Evolutionary conservation across 202 grass and related monocot genomes (phyloP).

Genomic region (Hordeum pubiflorum): DNA sequence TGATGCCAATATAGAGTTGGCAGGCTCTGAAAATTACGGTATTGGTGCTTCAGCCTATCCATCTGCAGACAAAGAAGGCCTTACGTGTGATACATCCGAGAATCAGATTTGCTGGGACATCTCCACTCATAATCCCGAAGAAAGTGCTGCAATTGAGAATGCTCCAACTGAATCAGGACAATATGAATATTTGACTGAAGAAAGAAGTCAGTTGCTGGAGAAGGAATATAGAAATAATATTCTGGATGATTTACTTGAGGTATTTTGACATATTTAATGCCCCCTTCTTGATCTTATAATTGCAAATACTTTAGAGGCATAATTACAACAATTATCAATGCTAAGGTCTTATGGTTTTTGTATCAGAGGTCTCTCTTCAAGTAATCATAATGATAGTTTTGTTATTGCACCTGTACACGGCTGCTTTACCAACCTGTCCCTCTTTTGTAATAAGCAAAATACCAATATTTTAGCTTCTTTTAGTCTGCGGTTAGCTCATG

Average conservation of each 20-base stretch:
- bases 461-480: background rate
- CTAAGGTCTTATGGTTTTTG: background rate
- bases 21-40: constrained; percentile 49
- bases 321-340: constrained; percentile 6
- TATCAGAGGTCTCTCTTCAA: background rate
- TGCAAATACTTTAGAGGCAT: background rate
- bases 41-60: constrained; percentile 29
- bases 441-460: background rate
- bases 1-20: constrained; percentile 62
- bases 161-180: constrained; percentile 34
- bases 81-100: constrained; percentile 24
- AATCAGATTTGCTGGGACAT: constrained; percentile 78
- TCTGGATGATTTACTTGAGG: constrained; percentile 98
- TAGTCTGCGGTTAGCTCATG: background rate
- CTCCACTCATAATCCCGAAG: constrained; percentile 44
- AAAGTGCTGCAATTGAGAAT: constrained; percentile 25
- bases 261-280: constrained; percentile 13
- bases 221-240: constrained; percentile 89
- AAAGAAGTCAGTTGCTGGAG: constrained; percentile 79
- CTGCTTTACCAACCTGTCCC: background rate
- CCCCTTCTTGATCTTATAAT: background rate
- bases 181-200: constrained; percentile 30
- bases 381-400: constrained; percentile 15
- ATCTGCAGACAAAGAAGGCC: constrained; percentile 33
- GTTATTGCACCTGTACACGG: background rate